Conservation (phyloP, 371 early-diverging fungal species). For the Mucor circinelloides region DNA sequence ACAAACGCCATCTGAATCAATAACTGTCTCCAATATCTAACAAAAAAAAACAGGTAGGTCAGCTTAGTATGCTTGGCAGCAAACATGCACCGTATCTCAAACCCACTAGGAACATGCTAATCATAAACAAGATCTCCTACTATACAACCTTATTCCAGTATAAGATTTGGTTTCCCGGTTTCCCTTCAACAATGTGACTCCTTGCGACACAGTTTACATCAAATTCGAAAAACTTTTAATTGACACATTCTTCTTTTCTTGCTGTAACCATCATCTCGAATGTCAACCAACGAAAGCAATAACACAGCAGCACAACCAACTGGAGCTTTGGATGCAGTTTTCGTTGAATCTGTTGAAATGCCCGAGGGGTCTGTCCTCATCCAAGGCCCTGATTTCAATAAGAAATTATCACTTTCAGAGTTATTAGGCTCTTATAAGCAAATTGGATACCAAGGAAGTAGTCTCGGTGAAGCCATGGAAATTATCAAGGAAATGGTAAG, state of each 20-base stretch:
- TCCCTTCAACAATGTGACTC: neutral
- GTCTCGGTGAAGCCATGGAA: slow-evolving; percentile 85
- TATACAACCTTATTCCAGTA: neutral
- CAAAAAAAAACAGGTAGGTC: too few relatives aligned
- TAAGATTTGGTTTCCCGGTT: neutral
- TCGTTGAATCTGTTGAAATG: slow-evolving; percentile 70
- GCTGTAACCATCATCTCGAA: neutral
- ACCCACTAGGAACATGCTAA: neutral
- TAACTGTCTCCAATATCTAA: too few relatives aligned
- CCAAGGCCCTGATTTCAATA: slow-evolving; percentile 90
- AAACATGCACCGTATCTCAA: neutral
- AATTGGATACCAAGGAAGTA: slow-evolving; percentile 94
- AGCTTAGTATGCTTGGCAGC: neutral
- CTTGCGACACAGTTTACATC: neutral
- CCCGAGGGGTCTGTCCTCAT: slow-evolving; percentile 70
- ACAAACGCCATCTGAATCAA: too few relatives aligned
- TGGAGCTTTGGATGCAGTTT: slow-evolving; percentile 64
- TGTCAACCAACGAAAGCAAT: slow-evolving; percentile 5
- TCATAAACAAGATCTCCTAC: neutral
- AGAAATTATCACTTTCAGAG: slow-evolving; percentile 62
- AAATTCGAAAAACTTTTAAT: neutral
- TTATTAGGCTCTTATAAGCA: slow-evolving; percentile 72
- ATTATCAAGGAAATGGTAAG: slow-evolving; percentile 89
- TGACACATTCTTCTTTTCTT: neutral
- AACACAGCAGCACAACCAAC: slow-evolving; percentile 13